A percentile compares a stretch with the other conserved stretches of the same genome.
phyloP scores from a whole-genome alignment of 2,329 filamentous ascomycete genomes.

The Rutstroemia sp. region DNA sequence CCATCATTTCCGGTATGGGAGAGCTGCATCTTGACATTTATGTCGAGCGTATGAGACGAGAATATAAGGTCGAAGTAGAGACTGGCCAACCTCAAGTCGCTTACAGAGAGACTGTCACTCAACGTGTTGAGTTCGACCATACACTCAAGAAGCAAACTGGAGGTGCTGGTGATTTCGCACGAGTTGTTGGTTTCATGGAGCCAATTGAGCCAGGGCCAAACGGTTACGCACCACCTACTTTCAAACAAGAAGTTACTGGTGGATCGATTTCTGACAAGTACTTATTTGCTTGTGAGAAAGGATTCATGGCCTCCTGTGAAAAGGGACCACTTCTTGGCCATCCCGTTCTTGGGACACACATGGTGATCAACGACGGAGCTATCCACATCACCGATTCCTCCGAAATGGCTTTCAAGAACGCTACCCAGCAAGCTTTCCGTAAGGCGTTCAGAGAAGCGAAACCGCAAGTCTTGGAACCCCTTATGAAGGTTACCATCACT shows the following conservation, averaged over 20 bases:
- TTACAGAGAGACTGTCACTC: constrained; percentile 88
- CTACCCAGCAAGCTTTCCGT: constrained; percentile 92
- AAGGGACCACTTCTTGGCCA: constrained; percentile 91
- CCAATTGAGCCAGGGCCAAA: constrained; percentile 48
- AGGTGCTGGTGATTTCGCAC: constrained; percentile 90
- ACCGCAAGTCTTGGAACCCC: constrained; percentile 81
- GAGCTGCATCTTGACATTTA: constrained; percentile 97
- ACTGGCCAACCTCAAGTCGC: constrained; percentile 97
- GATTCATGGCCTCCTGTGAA: constrained; percentile 74
- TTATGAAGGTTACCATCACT: constrained; percentile 98
- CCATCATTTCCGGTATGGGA: constrained; percentile 97
- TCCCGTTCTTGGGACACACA: constrained; percentile 78
- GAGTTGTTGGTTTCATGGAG: constrained; percentile 87
- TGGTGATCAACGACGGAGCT: constrained; percentile 93
- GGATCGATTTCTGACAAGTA: constrained; percentile 94
- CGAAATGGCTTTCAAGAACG: constrained; percentile 91
- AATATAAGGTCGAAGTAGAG: constrained; percentile 92
- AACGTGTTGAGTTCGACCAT: constrained; percentile 79
- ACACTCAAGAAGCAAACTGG: constrained; percentile 92
- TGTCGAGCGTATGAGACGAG: constrained; percentile 89
- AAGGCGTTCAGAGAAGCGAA: constrained; percentile 80
- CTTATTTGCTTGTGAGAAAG: constrained; percentile 89
- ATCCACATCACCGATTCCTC: constrained; percentile 98
- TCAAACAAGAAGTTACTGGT: constrained; percentile 81
- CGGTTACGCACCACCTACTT: constrained; percentile 63